Conservation (phyloP, 768 basidiomycete genomes). For the Leccinum olivaceopallidum region DNA sequence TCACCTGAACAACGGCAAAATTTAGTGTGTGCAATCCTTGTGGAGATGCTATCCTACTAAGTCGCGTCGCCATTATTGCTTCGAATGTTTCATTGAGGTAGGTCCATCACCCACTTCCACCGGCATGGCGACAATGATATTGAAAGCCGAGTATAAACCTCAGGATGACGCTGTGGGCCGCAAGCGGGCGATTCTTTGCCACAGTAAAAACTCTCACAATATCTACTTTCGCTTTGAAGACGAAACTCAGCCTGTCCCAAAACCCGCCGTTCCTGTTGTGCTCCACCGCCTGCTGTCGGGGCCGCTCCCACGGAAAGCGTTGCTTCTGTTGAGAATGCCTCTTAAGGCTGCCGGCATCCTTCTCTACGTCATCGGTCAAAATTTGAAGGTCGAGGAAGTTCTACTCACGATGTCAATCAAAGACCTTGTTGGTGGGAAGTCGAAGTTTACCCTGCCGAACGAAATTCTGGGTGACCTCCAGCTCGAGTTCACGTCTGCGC, state of each 20-base stretch:
- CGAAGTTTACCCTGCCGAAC: conserved; percentile 82
- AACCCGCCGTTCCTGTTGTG: conserved; percentile 38
- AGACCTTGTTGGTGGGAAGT: conserved; percentile 97
- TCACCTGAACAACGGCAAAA: conserved; percentile 81
- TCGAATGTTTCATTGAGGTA: conserved; percentile 93
- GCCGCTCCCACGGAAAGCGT: conserved; percentile 61
- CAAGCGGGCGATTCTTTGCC: conserved; percentile 82
- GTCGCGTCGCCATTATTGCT: conserved; percentile 93
- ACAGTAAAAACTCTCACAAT: conserved; percentile 94
- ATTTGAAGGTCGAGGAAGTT: conserved; percentile 92
- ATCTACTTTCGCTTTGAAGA: conserved; percentile 99
- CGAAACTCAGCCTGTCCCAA: conserved; percentile 44
- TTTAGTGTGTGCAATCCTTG: conserved; percentile 93
- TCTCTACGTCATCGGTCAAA: conserved; percentile 89
- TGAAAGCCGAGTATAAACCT: conserved; percentile 91
- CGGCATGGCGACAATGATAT: conserved; percentile 89
- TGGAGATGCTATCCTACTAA: conserved; percentile 96
- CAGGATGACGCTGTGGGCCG: conserved; percentile 83
- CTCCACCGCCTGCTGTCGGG: conserved; percentile 43
- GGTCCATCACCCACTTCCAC: conserved; percentile 96
- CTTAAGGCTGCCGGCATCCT: conserved; percentile 90
- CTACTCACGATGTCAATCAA: conserved; percentile 94
- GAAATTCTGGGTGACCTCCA: conserved; percentile 97
- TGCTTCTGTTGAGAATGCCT: conserved; percentile 85
- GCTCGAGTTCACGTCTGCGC: conserved; percentile 90